These are phyloP conservation scores for Leptomonas seymouri DNA, from an alignment of 208 protist species.

Conservation along the genomic window DNA sequence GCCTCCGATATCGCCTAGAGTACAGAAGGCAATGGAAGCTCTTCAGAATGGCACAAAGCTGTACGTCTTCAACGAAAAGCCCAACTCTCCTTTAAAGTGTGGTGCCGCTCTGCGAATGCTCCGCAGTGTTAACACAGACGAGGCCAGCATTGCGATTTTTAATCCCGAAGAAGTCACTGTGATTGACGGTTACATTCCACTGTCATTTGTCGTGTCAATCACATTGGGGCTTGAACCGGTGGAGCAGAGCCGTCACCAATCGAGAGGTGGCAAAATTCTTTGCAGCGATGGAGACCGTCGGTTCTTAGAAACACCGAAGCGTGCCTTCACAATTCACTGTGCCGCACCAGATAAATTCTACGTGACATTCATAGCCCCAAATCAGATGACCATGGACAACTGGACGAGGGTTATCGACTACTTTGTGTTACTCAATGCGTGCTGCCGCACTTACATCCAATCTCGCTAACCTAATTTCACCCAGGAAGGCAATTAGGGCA, in stretches of 20 bases:
- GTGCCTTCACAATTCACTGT: constrained; percentile 59
- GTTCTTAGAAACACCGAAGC: constrained; percentile 30
- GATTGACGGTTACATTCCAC: constrained; percentile 61
- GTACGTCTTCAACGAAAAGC: constrained; percentile 57
- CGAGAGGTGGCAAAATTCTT: constrained; percentile 27
- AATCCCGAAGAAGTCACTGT: constrained; percentile 25
- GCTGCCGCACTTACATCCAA: constrained; percentile 25
- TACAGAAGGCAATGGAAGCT: constrained; percentile 33
- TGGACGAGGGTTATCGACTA: constrained; percentile 51
- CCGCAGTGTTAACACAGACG: constrained; percentile 39
- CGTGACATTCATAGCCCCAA: constrained; percentile 51
- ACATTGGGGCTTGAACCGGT: constrained; percentile 40
- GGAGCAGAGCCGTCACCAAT: constrained; percentile 30
- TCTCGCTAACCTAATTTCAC: neutral
- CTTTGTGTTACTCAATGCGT: constrained; percentile 44
- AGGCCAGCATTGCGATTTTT: constrained; percentile 60
- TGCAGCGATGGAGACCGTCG: constrained; percentile 26
- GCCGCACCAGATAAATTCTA: constrained; percentile 52
- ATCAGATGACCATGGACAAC: constrained; percentile 37
- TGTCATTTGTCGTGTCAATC: constrained; percentile 45
- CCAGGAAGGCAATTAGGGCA: neutral
- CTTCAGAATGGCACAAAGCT: constrained; percentile 40
- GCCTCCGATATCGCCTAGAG: constrained; percentile 36
- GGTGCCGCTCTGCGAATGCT: constrained; percentile 45
- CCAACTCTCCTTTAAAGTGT: constrained; percentile 37